Evolutionary conservation across 257 asterid species (phyloP).

Genomic region (Solanum medicagineum): DNA sequence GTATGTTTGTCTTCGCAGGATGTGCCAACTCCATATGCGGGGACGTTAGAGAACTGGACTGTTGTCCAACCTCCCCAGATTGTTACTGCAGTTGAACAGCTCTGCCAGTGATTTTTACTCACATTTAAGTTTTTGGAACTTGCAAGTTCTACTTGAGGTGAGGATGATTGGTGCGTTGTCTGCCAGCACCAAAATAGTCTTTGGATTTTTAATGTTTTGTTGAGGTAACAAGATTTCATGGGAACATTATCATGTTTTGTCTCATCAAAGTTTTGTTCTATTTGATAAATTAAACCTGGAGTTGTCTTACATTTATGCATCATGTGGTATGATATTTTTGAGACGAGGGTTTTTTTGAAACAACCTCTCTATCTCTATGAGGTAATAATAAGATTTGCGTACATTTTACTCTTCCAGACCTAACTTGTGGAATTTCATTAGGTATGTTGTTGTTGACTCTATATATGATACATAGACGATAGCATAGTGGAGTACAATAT

Average conservation of each 20-base stretch:
- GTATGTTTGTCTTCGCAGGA: slow-evolving; percentile 74
- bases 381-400: too few species aligned
- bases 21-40: slow-evolving; percentile 82
- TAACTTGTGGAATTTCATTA: too few species aligned
- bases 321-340: too few species aligned
- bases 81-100: slow-evolving; percentile 74
- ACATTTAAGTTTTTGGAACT: neutral
- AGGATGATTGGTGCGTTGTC: neutral
- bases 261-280: neutral
- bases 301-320: neutral
- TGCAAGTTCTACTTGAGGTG: neutral
- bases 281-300: neutral
- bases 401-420: too few species aligned
- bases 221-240: neutral
- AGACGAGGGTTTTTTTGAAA: too few species aligned
- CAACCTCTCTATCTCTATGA: too few species aligned
- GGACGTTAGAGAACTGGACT: slow-evolving; percentile 65
- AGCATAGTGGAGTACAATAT: too few species aligned
- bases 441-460: too few species aligned
- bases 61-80: slow-evolving; percentile 81
- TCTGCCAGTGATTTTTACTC: slow-evolving; percentile 27
- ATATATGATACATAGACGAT: too few species aligned
- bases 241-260: neutral
- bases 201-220: neutral
- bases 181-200: neutral